Evolutionary conservation across 352 stramenopile genomes (phyloP), one percentile per base, ranked within the genome.

Genomic region (Thraustochytrium striatum): DNA sequence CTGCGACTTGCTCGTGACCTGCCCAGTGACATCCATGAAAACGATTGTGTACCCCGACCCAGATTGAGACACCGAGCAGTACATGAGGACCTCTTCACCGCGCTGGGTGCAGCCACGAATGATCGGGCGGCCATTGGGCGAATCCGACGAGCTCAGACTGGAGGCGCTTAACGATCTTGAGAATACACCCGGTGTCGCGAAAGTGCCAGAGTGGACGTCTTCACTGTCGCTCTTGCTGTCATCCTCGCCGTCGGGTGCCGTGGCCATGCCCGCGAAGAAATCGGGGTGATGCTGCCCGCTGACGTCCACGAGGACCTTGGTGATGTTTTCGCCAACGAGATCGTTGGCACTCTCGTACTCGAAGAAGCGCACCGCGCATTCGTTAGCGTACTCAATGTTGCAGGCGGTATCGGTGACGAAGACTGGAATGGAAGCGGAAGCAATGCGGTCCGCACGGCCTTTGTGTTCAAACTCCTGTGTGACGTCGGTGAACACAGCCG

Each of bases 401-500:
- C 50, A 38, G 0, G 50, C n/a, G 30, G n/a, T 33, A 28, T 70
- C 59, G 21, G 53, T 33, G 21, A 70, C 59, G 21, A 70, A 28
- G 9, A 70, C 35, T 13, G 59, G 59, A 3, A 38, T 38, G 59
- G 50, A 33, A 9, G 53, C 13, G 41, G 59, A 70, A 1, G 59
- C 59, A 38, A 70, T 33, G 41, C 59, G 59, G 25, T 70, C 33
- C 30, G 41, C 59, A 16, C 59, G 59, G 8, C 53, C 33, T 8
- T 33, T 38, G 13, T 70, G 59, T 28, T 70, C 59, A n/a, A 70
- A 52, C 1, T 33, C 35, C 3, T 70, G 35, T 3, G 59, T 70
- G 36, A 70, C 59, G 41, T 70, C 59, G 5, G 59, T 70, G 41
- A 70, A 70, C 19, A 33, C 50, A n/a, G 59, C 59, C 25, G 59